phyloP scores from a whole-genome alignment of 2,329 filamentous ascomycete genomes.

The Verticillium dahliae region DNA sequence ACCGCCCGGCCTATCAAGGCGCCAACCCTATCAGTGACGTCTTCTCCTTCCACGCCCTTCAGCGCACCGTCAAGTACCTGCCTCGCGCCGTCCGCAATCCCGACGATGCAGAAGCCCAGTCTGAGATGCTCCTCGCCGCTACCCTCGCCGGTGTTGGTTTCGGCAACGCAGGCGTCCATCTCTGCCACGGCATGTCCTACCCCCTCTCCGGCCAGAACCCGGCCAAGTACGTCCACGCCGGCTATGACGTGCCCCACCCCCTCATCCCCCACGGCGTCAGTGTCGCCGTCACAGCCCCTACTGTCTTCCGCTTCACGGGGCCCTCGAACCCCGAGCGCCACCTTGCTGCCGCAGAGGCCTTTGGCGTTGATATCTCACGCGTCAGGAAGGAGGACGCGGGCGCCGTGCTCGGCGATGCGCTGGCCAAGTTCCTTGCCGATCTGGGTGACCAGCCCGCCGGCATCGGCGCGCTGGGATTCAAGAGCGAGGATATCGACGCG shows the following conservation, averaged over 20 bases:
- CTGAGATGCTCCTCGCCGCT: constrained; percentile 89
- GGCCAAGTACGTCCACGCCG: constrained; percentile 70
- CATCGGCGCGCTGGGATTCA: constrained; percentile 77
- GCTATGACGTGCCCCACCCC: constrained; percentile 66
- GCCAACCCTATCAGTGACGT: constrained; percentile 97
- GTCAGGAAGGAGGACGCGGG: constrained; percentile 88
- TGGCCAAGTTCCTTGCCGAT: constrained; percentile 72
- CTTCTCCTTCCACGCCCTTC: constrained; percentile 82
- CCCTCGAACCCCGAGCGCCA: constrained; percentile 90
- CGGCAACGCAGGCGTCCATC: constrained; percentile 93
- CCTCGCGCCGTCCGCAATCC: constrained; percentile 82
- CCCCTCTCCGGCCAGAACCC: constrained; percentile 95
- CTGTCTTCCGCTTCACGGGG: constrained; percentile 89
- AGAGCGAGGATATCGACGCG: constrained; percentile 64
- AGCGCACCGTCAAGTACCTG: constrained; percentile 83
- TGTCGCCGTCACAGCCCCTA: constrained; percentile 86
- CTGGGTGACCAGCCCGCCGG: constrained; percentile 89
- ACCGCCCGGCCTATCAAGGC: constrained; percentile 90
- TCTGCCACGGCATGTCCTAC: constrained; percentile 68
- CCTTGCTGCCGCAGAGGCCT: constrained; percentile 79
- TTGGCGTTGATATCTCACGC: constrained; percentile 82
- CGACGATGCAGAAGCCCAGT: constrained; percentile 87
- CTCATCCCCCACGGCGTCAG: constrained; percentile 96
- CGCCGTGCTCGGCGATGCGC: constrained; percentile 76
- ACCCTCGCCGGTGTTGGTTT: constrained; percentile 95